phyloP scores from a whole-genome alignment of 805 yeast genomes.

The Candida ipomoeae region DNA sequence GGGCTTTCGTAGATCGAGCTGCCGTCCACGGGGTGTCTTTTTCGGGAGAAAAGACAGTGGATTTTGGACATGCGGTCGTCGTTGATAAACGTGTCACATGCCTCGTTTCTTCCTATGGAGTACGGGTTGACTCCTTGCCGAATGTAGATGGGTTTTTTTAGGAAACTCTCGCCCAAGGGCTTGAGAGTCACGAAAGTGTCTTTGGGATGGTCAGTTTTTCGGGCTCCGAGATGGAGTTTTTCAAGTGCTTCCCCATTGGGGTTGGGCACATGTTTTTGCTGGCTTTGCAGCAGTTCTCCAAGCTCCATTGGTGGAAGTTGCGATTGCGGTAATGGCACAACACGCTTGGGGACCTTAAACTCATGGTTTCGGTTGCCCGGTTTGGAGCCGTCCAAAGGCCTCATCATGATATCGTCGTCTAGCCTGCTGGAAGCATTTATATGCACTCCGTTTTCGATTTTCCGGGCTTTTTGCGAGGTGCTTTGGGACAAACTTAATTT shows the following conservation, averaged over 20 bases:
- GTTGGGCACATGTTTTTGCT: neutral
- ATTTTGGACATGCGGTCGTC: constrained; percentile 80
- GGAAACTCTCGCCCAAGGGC: constrained; percentile 46
- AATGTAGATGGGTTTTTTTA: constrained; percentile 49
- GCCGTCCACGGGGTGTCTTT: constrained; percentile 54
- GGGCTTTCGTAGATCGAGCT: constrained; percentile 61
- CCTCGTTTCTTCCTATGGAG: constrained; percentile 68
- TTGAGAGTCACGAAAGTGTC: constrained; percentile 63
- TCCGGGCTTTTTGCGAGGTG: constrained; percentile 58
- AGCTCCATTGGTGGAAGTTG: constrained; percentile 16
- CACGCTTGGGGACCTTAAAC: constrained; percentile 42
- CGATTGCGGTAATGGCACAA: constrained; percentile 41
- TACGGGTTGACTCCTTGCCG: constrained; percentile 64
- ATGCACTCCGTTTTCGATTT: constrained; percentile 37
- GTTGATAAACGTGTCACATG: constrained; percentile 54
- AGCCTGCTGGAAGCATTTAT: constrained; percentile 33
- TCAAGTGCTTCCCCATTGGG: no score
- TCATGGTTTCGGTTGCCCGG: constrained; percentile 24
- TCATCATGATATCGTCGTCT: constrained; percentile 41
- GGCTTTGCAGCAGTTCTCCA: neutral
- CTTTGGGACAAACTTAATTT: constrained; percentile 62
- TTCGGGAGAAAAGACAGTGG: constrained; percentile 68
- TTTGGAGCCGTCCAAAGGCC: constrained; percentile 32
- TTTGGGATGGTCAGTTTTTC: constrained; percentile 30
- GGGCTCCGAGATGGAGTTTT: no score